Evolutionary conservation across 108 stramenopile species (phyloP).

Genomic region (Nitzschia sp.): DNA sequence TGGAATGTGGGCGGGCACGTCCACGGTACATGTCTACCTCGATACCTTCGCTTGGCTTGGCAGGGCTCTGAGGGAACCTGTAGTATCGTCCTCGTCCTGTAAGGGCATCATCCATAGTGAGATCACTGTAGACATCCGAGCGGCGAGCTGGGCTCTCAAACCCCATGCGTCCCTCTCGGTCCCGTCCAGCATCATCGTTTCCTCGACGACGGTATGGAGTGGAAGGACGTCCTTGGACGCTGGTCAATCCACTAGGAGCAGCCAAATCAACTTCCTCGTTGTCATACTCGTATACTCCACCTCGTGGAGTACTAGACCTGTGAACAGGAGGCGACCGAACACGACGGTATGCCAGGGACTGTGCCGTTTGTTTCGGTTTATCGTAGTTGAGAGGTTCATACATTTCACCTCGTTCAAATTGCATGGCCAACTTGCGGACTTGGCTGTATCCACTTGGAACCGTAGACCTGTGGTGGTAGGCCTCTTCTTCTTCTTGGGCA

Average conservation of each 20-base stretch:
- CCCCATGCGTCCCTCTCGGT: neutral
- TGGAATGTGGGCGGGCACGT: slow-evolving; percentile 6
- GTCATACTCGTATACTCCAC: neutral
- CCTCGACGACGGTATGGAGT: slow-evolving; percentile 16
- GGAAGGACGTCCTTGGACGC: neutral
- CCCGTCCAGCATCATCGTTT: neutral
- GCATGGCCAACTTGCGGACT: slow-evolving; percentile 11
- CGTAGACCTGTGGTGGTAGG: neutral
- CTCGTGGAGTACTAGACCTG: slow-evolving; percentile 8
- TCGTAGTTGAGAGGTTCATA: slow-evolving; percentile 20
- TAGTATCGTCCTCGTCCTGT: neutral
- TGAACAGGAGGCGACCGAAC: slow-evolving; percentile 7
- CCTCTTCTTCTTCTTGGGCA: neutral
- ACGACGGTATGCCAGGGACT: neutral
- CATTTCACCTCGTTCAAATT: slow-evolving; percentile 6
- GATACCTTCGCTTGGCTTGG: slow-evolving; percentile 15
- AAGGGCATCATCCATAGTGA: slow-evolving; percentile 23
- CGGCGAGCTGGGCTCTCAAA: slow-evolving; percentile 11
- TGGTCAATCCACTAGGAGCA: neutral
- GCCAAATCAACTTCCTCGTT: neutral
- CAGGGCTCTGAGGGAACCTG: neutral
- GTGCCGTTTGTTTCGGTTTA: neutral
- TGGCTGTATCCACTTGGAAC: slow-evolving; percentile 16
- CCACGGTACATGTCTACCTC: slow-evolving; percentile 12
- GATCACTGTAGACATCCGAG: slow-evolving; percentile 19